Evolutionary conservation across 1,284 basidiomycete genomes (phyloP), one percentile per base, ranked within the genome.

Genomic region (Sphagnurus paluster): DNA sequence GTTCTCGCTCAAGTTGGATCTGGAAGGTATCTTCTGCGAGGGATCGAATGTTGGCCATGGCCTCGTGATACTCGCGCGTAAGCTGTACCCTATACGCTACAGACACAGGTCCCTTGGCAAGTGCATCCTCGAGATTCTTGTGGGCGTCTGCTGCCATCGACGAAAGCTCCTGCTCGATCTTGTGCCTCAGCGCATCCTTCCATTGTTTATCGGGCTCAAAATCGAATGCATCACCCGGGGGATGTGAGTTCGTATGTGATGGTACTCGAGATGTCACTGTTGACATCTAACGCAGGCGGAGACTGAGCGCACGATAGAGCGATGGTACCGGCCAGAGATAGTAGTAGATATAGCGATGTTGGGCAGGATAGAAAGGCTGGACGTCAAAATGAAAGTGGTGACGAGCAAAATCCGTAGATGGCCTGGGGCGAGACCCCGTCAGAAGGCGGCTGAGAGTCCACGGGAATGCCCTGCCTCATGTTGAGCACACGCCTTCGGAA

Each of bases 171-270:
- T 63, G 57, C 54, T 77, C 69, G 58, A 83, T 79, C 54, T 67
- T 63, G 25, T 57, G 54, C 53, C 59, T 66, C 49, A 78, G 63
- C 1, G 54, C 49, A 19, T 52, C 57, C 57, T 80, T 81, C 80
- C 80, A 82, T 46, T 68, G 62, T 5, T 74, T 70, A 60, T 79
- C 74, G 3, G 76, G 77, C 54, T 82, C 79, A 44, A 73, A 55
- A 60, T 77, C 72, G 42, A 60, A 49, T 33, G 20, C 53, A 59
- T 62, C 55, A 53, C 49, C 34, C 37, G 44, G 52, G 44, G 35
- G 37, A 34, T 47, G 42, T 30, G 49, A 10, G 28, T 44, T 48
- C 28, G 50, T 42, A 23, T 49, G 50, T 50, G 59, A 56, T 48
- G 58, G 52, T 44, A 51, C 52, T 50, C 52, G 52, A 38, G 56